phyloP scores from a whole-genome alignment of 116 monocot species.

The Dioscorea cayenensis region DNA sequence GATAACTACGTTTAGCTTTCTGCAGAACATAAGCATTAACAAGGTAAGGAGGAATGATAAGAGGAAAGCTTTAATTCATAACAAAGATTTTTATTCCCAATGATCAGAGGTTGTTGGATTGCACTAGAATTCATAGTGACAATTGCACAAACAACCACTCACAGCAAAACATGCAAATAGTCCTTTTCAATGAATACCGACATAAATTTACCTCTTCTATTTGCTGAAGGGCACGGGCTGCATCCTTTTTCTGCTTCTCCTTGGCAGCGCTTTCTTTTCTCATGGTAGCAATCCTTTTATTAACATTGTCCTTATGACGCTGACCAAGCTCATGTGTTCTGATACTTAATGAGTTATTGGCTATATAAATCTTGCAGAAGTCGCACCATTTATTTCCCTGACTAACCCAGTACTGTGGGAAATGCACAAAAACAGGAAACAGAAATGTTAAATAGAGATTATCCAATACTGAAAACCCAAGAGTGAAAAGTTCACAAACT shows the following conservation, averaged over 20 bases:
- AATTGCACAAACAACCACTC: neutral
- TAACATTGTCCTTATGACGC: conserved; percentile 90
- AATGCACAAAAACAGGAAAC: neutral
- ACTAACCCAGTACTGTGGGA: conserved; percentile 92
- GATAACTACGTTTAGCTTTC: conserved; percentile 92
- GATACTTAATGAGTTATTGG: conserved; percentile 84
- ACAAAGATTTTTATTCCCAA: neutral
- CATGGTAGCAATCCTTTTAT: conserved; percentile 74
- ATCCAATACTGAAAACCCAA: no score
- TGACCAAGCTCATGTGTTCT: conserved; percentile 89
- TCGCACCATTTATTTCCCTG: conserved; percentile 99
- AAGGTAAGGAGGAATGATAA: neutral
- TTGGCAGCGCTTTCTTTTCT: conserved; percentile 74
- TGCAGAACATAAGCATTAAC: conserved; percentile 18
- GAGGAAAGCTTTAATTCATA: neutral
- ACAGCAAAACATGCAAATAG: neutral
- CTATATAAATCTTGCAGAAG: conserved; percentile 92
- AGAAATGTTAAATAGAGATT: no score
- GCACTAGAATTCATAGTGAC: neutral
- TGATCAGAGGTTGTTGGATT: neutral
- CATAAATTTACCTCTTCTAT: conserved; percentile 67
- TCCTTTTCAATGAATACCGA: neutral
- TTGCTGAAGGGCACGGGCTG: conserved; percentile 69
- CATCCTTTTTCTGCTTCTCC: conserved; percentile 81
- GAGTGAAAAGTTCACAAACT: no score